Conservation (phyloP, 148 eudicot species). For the Heliosperma pusillum region DNA sequence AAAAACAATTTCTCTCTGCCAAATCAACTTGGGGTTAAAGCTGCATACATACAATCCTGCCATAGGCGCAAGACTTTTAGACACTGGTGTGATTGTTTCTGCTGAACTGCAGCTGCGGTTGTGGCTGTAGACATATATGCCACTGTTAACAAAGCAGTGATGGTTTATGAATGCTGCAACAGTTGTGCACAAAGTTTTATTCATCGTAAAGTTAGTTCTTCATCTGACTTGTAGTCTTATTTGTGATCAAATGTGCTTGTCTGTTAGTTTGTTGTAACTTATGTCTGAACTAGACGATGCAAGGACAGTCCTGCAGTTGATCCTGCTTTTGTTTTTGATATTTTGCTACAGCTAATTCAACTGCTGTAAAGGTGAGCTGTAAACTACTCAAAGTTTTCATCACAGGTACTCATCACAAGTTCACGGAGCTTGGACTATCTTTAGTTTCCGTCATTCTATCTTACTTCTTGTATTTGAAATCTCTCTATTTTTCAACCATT, state of each 20-base stretch:
- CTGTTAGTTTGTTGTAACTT: neutral
- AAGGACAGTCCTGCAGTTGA: neutral
- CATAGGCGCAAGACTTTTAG: neutral
- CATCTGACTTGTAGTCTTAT: neutral
- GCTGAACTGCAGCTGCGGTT: neutral
- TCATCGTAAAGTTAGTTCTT: neutral
- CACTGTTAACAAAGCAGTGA: neutral
- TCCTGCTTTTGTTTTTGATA: conserved; percentile 14
- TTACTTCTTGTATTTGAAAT: neutral
- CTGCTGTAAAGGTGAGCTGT: conserved; percentile 87
- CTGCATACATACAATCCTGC: neutral
- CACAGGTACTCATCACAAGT: conserved; percentile 92
- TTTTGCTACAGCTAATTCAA: conserved; percentile 67
- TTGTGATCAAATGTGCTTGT: neutral
- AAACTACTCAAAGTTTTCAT: conserved; percentile 84
- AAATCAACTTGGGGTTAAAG: neutral
- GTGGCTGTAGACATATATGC: neutral
- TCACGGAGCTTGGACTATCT: neutral
- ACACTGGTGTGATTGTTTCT: neutral
- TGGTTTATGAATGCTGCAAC: neutral
- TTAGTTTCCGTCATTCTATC: conserved; percentile 6
- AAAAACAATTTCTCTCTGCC: neutral
- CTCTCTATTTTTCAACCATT: neutral
- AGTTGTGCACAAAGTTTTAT: neutral
- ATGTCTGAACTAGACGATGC: neutral